phyloP scores from a whole-genome alignment of 768 basidiomycete species.

The Hirschioporus abietinus region DNA sequence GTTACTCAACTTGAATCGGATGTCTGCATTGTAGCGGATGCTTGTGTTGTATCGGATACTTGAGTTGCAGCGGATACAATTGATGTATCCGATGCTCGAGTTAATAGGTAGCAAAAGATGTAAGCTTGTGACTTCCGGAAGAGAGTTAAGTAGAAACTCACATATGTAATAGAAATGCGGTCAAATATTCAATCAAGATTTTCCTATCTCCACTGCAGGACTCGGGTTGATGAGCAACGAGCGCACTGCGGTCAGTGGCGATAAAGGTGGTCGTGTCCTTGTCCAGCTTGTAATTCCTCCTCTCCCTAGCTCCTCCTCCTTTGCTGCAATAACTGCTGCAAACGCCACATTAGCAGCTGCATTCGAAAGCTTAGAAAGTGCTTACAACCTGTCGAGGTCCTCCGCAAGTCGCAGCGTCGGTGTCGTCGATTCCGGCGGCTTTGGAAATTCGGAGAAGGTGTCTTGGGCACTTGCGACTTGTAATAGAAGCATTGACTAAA shows the following conservation, averaged over 20 bases:
- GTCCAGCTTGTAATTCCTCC: background rate
- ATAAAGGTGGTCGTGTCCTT: background rate
- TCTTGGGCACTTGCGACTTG: constrained; percentile 29
- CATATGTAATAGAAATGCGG: too few species aligned
- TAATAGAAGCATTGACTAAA: constrained; percentile 84
- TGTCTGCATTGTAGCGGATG: too few species aligned
- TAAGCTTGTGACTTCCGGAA: too few species aligned
- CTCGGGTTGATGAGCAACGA: background rate
- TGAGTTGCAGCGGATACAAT: too few species aligned
- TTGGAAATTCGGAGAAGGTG: background rate
- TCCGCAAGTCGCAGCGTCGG: constrained; percentile 6
- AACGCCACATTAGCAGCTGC: constrained; percentile 71
- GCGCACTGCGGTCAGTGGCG: background rate
- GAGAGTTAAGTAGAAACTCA: too few species aligned
- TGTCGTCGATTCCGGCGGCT: constrained; percentile 2
- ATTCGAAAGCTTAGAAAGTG: constrained; percentile 63
- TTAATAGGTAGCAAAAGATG: too few species aligned
- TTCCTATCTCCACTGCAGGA: background rate
- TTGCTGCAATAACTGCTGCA: constrained; percentile 63
- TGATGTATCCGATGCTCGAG: too few species aligned
- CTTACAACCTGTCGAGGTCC: constrained; percentile 13
- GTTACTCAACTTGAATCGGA: too few species aligned
- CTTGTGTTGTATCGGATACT: too few species aligned
- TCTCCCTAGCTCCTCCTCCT: constrained; percentile 39
- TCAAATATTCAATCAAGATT: too few species aligned